These are phyloP conservation scores for Cucumis melo DNA, from an alignment of 306 rosid genomes.

Conservation along the genomic window DNA sequence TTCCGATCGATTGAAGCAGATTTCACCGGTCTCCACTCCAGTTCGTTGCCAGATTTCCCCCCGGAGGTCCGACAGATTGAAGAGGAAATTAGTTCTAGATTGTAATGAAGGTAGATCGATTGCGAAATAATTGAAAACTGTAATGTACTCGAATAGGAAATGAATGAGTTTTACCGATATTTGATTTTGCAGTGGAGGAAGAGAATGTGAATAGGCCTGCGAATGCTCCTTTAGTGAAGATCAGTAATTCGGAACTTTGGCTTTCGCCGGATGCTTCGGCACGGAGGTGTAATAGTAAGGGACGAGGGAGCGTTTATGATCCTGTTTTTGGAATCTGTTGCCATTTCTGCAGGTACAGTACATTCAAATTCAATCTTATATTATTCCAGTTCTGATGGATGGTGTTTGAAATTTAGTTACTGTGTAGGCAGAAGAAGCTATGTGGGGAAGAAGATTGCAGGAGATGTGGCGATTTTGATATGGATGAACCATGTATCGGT, in stretches of 20 bases:
- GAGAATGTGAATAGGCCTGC: not conserved
- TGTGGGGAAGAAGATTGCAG: conserved; percentile 64
- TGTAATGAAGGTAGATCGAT: not conserved
- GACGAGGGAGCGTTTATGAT: conserved; percentile 52
- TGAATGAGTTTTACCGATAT: not conserved
- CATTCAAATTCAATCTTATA: not conserved
- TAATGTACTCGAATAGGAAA: not conserved
- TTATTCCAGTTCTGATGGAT: not conserved
- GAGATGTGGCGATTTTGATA: conserved; percentile 49
- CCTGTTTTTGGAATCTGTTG: conserved; percentile 50
- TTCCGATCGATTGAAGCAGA: conserved; percentile 29
- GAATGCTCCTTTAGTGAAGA: not conserved
- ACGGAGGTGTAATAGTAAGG: conserved; percentile 44
- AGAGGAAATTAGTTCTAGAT: not conserved
- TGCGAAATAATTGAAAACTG: not conserved
- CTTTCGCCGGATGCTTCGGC: conserved; percentile 29
- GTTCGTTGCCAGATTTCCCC: not conserved
- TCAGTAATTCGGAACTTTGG: not conserved
- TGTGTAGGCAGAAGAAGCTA: conserved; percentile 60
- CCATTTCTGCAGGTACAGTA: conserved; percentile 74
- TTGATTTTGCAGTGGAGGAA: not conserved
- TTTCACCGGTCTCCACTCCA: not conserved
- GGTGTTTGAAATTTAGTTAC: not conserved
- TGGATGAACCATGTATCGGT: conserved; percentile 57
- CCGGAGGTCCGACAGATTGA: not conserved